A percentile compares a stretch with the other conserved stretches of the same genome.
Evolutionary conservation across 495 filamentous ascomycete species (phyloP).

Genomic region (Rhypophila decipiens): DNA sequence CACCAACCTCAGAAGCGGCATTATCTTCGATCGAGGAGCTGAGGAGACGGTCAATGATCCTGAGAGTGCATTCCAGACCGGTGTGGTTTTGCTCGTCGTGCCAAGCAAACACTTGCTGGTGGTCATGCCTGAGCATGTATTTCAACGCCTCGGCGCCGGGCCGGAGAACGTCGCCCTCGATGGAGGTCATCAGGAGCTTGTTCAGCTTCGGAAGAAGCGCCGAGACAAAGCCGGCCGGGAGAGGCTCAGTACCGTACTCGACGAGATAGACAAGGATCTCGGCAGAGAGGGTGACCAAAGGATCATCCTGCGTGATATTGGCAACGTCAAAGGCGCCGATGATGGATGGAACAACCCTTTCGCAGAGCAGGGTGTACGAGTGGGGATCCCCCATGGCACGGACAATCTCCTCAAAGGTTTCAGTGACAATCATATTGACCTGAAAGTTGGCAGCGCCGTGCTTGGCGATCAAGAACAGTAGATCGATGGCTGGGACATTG

Average conservation of each 20-base stretch:
- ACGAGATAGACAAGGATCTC: conserved; percentile 77
- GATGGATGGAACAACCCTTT: conserved; percentile 79
- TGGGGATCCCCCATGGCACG: conserved; percentile 57
- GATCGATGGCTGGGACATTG: conserved; percentile 63
- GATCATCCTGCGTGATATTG: conserved; percentile 72
- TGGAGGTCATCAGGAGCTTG: conserved; percentile 67
- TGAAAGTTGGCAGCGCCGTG: conserved; percentile 86
- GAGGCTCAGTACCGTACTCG: conserved; percentile 71
- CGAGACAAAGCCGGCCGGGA: conserved; percentile 81
- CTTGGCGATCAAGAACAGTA: conserved; percentile 83
- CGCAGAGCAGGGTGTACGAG: conserved; percentile 71
- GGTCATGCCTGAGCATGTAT: conserved; percentile 80
- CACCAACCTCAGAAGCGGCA: conserved; percentile 91
- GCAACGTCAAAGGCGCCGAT: conserved; percentile 86
- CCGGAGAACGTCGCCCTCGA: conserved; percentile 79
- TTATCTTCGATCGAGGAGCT: conserved; percentile 76
- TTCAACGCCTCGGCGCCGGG: conserved; percentile 82
- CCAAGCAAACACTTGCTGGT: conserved; percentile 80
- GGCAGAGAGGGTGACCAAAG: conserved; percentile 75
- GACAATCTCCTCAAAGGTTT: conserved; percentile 85
- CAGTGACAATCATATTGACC: conserved; percentile 71
- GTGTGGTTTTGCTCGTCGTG: conserved; percentile 67
- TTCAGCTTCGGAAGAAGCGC: conserved; percentile 81
- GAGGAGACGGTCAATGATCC: conserved; percentile 91
- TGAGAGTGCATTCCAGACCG: conserved; percentile 79